Evolutionary conservation across 2,329 filamentous ascomycete genomes (phyloP).

Genomic region (Zymoseptoria brevis): DNA sequence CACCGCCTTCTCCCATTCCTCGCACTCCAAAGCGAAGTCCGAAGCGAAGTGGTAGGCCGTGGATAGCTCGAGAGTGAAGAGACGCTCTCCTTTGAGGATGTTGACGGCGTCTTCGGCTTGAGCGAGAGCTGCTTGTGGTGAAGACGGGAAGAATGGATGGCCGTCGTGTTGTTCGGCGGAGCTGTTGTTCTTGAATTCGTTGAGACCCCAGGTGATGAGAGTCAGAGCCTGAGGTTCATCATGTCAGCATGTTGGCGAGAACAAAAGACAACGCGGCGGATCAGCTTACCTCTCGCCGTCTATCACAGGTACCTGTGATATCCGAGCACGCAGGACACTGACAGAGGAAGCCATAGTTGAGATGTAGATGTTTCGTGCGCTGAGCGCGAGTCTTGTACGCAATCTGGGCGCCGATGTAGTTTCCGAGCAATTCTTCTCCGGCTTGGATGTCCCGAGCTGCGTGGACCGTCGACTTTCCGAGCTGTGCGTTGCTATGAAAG

Average conservation of each 20-base stretch:
- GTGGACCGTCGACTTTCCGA: conserved; percentile 18
- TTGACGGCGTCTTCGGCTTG: conserved; percentile 55
- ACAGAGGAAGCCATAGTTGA: conserved; percentile 25
- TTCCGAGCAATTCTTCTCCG: conserved; percentile 23
- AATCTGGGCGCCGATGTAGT: conserved; percentile 14
- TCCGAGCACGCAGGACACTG: conserved; percentile 21
- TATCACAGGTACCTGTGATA: conserved; percentile 12
- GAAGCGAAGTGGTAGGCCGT: conserved; percentile 21
- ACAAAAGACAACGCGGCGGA: conserved; percentile 1
- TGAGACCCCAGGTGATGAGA: conserved; percentile 11
- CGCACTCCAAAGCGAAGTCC: conserved; percentile 5
- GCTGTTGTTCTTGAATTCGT: conserved; percentile 7
- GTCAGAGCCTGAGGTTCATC: not conserved
- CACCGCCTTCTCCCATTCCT: conserved; percentile 8
- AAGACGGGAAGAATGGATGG: conserved; percentile 9
- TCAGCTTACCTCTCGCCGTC: conserved; percentile 7
- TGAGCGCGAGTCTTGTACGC: conserved; percentile 8
- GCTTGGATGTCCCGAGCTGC: conserved; percentile 22
- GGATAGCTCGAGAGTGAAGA: conserved; percentile 33
- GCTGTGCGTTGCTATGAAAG: conserved; percentile 11
- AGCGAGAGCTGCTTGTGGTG: conserved; percentile 4
- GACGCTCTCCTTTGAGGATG: conserved; percentile 83
- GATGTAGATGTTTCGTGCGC: conserved; percentile 14
- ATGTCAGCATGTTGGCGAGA: conserved; percentile 1
- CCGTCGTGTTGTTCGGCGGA: not conserved